Evolutionary conservation across 805 yeast genomes (phyloP), one percentile per base, ranked within the genome.

Genomic region (Candida parachauliodes): DNA sequence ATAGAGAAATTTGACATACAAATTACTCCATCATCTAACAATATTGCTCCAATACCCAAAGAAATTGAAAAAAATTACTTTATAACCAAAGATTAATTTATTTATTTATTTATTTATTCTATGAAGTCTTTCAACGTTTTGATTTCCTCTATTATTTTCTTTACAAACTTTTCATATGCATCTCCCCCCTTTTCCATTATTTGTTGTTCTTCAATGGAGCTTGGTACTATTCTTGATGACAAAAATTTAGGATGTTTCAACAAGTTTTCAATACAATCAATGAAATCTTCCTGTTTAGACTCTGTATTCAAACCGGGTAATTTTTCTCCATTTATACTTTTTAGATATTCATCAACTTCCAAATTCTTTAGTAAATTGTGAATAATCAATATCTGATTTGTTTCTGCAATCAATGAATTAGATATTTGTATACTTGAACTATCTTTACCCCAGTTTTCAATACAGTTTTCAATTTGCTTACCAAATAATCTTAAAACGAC

Each of bases 211-310:
- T 83, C 91, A 2, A 66, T 34, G 9, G 81, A 74, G 2, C 81
- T 72, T 2, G 89, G 76, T 2, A 74, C 68, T 3, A 85, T 70
- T 47, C 93, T 66, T 5, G 89, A 75, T 4, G 84, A 72, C 43
- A 89, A 63, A 48, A 80, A 88, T 57, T 87, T 88, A 10, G 95
- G 96, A 59, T 89, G 97, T 19, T 89, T 81, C 44, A 87, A 68
- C 28, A 89, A 68, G 47, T 87, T 85, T 39, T 76, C 82, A 40
- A 88, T 61, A 8, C 82, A 76, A 29, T 71, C 76, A 3, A 70
- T 63, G 43, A 89, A 72, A 18, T 73, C 77, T n/a, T 70, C 73
- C 42, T 82, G 69, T 41, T 80, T 83, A 20, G 72, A 67, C 24
- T 65, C 69, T 1, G 75, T 68, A 40, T 83, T 88, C 33, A 84